Evolutionary conservation across 108 stramenopile species (phyloP), one percentile per base, ranked within the genome.

Genomic region (Craspedostauros australis): DNA sequence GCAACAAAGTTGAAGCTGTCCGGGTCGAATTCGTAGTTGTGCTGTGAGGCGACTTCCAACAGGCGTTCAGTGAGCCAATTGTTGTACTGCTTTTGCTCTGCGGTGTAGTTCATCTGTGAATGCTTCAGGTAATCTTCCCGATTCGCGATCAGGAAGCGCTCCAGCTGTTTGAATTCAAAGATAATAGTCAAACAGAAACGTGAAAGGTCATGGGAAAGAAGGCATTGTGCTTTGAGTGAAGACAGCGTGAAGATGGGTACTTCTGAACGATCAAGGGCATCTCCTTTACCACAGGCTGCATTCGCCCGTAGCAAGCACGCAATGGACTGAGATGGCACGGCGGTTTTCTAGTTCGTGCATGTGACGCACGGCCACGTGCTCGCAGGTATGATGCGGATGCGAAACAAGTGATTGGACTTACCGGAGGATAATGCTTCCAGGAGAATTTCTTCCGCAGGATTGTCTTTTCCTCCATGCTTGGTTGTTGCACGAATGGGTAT

Each of bases 341-440:
- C n/a, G n/a, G n/a, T n/a, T n/a, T n/a, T n/a, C n/a, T n/a, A n/a
- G n/a, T n/a, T n/a, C n/a, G n/a, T n/a, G n/a, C n/a, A n/a, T n/a
- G n/a, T n/a, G n/a, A n/a, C n/a, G n/a, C n/a, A n/a, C n/a, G n/a
- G n/a, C n/a, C n/a, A n/a, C n/a, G n/a, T n/a, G n/a, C n/a, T n/a
- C n/a, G n/a, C n/a, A n/a, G n/a, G n/a, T n/a, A n/a, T n/a, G n/a
- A n/a, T n/a, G n/a, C n/a, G n/a, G n/a, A n/a, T n/a, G n/a, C n/a
- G n/a, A n/a, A n/a, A n/a, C n/a, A n/a, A n/a, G n/a, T n/a, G n/a
- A n/a, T 25, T 16, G 15, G 37, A 29, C 82, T 60, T 72, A 88
- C 86, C 68, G 86, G 80, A 34, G 89, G 89, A 63, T 84, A 91
- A 59, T 91, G 80, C 53, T 91, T 91, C 89, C 89, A 91, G 8